phyloP scores from a whole-genome alignment of 2,329 filamentous ascomycete species.

The Pyrenophora teres region DNA sequence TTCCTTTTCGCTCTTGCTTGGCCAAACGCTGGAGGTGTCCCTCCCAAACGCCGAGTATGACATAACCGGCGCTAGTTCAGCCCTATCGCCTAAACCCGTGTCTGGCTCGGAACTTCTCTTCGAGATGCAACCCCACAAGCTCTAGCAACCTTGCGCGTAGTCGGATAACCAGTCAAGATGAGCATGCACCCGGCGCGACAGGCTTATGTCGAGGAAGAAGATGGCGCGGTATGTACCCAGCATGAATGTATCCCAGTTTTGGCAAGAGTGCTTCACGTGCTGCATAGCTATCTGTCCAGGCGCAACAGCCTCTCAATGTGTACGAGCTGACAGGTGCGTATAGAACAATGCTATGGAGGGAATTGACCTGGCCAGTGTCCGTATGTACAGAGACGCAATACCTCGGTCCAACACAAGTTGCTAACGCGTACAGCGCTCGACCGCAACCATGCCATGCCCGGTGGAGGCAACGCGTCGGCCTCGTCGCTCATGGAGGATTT shows the following conservation, averaged over 20 bases:
- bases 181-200: constrained; percentile 85
- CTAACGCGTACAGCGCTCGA: constrained; percentile 60
- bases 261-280: constrained; percentile 29
- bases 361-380: constrained; percentile 66
- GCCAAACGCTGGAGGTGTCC: constrained; percentile 18
- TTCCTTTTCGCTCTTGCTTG: constrained; percentile 7
- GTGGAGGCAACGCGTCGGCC: constrained; percentile 77
- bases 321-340: constrained; percentile 13
- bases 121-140: constrained; percentile 18
- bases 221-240: constrained; percentile 63
- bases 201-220: constrained; percentile 89
- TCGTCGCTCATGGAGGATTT: constrained; percentile 87
- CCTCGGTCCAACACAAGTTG: background rate
- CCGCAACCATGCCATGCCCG: constrained; percentile 81
- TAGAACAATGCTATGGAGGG: constrained; percentile 61
- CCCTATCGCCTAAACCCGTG: constrained; percentile 34
- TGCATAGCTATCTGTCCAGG: constrained; percentile 4
- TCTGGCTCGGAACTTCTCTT: constrained; percentile 24
- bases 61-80: constrained; percentile 36
- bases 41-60: constrained; percentile 27
- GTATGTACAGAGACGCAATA: constrained; percentile 52
- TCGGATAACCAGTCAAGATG: constrained; percentile 32
- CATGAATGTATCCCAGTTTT: background rate
- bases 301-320: background rate
- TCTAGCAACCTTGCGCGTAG: constrained; percentile 10